A percentile compares a stretch with the other conserved stretches of the same genome.
Conservation (phyloP, 495 filamentous ascomycete species). For the Hypoxylon intermedium region DNA sequence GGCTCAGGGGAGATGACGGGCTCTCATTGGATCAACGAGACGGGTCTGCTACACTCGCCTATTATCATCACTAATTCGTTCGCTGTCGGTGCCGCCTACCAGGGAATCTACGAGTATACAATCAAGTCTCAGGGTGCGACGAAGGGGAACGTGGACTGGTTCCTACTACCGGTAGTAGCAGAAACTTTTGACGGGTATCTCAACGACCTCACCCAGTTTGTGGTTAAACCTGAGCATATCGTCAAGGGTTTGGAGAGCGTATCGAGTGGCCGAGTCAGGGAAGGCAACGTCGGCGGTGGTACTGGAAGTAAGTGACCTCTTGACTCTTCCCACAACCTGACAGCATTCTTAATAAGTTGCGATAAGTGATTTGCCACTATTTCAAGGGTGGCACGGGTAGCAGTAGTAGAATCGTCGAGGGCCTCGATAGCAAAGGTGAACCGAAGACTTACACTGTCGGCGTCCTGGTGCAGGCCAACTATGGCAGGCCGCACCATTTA, state of each 20-base stretch:
- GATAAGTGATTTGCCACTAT: slow-evolving; percentile 43
- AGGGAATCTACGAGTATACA: slow-evolving; percentile 57
- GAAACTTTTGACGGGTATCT: slow-evolving; percentile 62
- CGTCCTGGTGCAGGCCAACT: slow-evolving; percentile 61
- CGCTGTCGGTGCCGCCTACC: slow-evolving; percentile 55
- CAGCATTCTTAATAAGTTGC: background rate
- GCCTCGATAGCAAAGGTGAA: slow-evolving; percentile 39
- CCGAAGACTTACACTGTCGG: slow-evolving; percentile 56
- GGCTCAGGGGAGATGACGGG: slow-evolving; percentile 63
- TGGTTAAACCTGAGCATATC: slow-evolving; percentile 52
- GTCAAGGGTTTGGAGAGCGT: slow-evolving; percentile 53
- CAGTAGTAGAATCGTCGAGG: slow-evolving; percentile 53
- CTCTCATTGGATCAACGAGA: slow-evolving; percentile 60
- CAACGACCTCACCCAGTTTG: slow-evolving; percentile 53
- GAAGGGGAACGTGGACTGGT: slow-evolving; percentile 51
- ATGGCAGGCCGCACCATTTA: slow-evolving; percentile 53
- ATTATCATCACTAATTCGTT: slow-evolving; percentile 61
- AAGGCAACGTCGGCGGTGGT: slow-evolving; percentile 61
- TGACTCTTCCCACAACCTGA: background rate
- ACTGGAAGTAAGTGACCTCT: slow-evolving; percentile 50
- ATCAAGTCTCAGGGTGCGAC: slow-evolving; percentile 47
- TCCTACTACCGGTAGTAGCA: slow-evolving; percentile 58
- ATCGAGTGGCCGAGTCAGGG: slow-evolving; percentile 48
- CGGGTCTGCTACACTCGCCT: slow-evolving; percentile 56
- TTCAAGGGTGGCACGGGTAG: slow-evolving; percentile 62